Base-by-base conservation (phyloP, 2,329 filamentous ascomycete genomes). In the Aspergillus costaricaensis region DNA sequence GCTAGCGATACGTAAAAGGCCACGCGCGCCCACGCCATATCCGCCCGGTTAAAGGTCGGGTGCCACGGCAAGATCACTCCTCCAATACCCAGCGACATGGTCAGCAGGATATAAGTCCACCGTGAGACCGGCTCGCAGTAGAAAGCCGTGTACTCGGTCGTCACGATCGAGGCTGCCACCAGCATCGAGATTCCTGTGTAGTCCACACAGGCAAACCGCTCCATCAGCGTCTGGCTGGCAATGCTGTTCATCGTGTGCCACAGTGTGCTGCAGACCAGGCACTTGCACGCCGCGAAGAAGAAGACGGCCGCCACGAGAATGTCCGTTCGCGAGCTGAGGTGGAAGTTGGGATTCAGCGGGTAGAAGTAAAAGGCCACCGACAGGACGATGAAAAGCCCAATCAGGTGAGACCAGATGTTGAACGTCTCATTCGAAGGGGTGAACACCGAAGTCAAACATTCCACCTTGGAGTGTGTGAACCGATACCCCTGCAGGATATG, bases 161-260 rank as follows among this genome's bases (percentile, higher is more conserved):
- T 97, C 85, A 98, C 92, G 79, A 99, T 99, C 59, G 91, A 96
- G 9, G 95, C 92, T 2, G 95, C 75, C 55, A 99, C 95, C 25
- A 99, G 85, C 54, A 99, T 82, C 1, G 93, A 96, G 67, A 99
- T 99, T 58, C 95, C 95, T 0, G 95, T 98, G 79, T 99, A 99
- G 77, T 99, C 95, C 61, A 99, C 92, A 75, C 95, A 99, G 17
- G 95, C 95, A 71, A 99, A 98, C 63, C 92, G 90, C 74, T 96
- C 95, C 79, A 99, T 90, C 44, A 96, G 86, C 19, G 88, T 86
- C 70, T 96, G 88, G 67, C 96, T 91, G 17, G 94, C 92, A 57
- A 98, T 96, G 69, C 91, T 92, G 80, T 94, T 96, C 92, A 99
- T 98, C 25, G 95, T 97, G 80, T 99, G 95, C 95, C 95, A 99